Evolutionary conservation across 1,284 basidiomycete genomes (phyloP).

Genomic region (Gomphus sp.): DNA sequence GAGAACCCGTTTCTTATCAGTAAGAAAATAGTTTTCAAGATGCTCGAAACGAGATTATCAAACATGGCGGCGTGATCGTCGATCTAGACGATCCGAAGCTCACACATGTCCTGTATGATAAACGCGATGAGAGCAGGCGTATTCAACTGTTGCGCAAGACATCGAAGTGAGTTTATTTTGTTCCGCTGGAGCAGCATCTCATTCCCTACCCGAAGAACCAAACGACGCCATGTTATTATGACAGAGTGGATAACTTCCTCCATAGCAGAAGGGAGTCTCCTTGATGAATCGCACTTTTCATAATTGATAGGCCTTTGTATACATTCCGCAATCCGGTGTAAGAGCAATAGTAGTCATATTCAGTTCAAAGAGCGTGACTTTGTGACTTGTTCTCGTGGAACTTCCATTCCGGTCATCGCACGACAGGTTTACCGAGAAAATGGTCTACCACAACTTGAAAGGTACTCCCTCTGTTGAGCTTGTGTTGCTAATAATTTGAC

Average conservation of each 20-base stretch:
- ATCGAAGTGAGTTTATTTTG: conserved; percentile 41
- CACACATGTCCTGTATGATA: conserved; percentile 80
- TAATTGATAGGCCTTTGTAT: neutral
- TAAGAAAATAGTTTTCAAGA: conserved; percentile 41
- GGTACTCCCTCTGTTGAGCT: conserved; percentile 36
- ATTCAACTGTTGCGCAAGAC: conserved; percentile 61
- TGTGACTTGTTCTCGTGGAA: neutral
- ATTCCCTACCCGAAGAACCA: conserved; percentile 44
- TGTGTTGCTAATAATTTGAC: conserved; percentile 13
- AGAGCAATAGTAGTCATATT: neutral
- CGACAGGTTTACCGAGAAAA: conserved; percentile 20
- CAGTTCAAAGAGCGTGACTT: neutral
- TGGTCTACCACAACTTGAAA: conserved; percentile 90
- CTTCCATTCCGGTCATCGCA: neutral
- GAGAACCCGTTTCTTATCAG: neutral
- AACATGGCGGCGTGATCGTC: conserved; percentile 65
- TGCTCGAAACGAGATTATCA: conserved; percentile 41
- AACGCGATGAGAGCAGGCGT: conserved; percentile 63
- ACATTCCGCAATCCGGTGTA: neutral
- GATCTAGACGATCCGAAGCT: conserved; percentile 65
- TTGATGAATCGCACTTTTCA: conserved; percentile 50
- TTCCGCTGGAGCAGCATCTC: neutral
- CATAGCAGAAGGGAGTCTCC: conserved; percentile 68
- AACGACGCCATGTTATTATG: conserved; percentile 68
- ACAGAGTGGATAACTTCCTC: conserved; percentile 70